Conservation (phyloP, 805 yeast species). For the Candida caryicola region DNA sequence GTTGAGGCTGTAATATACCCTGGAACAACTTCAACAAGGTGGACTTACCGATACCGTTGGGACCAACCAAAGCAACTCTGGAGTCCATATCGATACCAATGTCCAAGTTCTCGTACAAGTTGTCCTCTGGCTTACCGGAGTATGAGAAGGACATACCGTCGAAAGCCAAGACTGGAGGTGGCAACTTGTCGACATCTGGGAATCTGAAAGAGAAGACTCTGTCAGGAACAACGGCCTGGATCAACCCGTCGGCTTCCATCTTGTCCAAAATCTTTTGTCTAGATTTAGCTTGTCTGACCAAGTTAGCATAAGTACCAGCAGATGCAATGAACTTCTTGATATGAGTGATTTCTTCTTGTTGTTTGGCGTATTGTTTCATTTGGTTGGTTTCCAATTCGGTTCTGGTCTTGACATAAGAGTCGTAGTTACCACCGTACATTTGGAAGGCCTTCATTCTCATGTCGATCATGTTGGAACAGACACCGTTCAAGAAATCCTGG, state of each 20-base stretch:
- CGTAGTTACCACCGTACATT: slow-evolving; percentile 97
- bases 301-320: slow-evolving; percentile 99
- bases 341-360: slow-evolving; percentile 98
- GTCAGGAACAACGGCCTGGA: slow-evolving; percentile 89
- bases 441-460: slow-evolving; percentile 80
- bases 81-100: slow-evolving; percentile 99
- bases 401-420: slow-evolving; percentile 93
- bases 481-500: slow-evolving; percentile 99
- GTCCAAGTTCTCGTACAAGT: slow-evolving; percentile 84
- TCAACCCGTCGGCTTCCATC: slow-evolving; percentile 99
- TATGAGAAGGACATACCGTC: slow-evolving; percentile 93
- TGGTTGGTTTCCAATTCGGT: slow-evolving; percentile 92
- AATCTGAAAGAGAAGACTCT: slow-evolving; percentile 91
- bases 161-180: slow-evolving; percentile 97
- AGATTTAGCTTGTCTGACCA: slow-evolving; percentile 98
- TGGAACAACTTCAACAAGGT: slow-evolving; percentile 95
- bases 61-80: slow-evolving; percentile 95
- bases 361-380: slow-evolving; percentile 95
- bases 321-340: slow-evolving; percentile 98
- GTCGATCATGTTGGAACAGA: slow-evolving; percentile 96
- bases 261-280: slow-evolving; percentile 98
- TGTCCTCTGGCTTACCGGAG: slow-evolving; percentile 77
- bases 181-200: slow-evolving; percentile 93
- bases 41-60: slow-evolving; percentile 99
- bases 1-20: slow-evolving; percentile 84